phyloP scores from a whole-genome alignment of 371 early-diverging fungal genomes.

The Umbelopsis sp. region DNA sequence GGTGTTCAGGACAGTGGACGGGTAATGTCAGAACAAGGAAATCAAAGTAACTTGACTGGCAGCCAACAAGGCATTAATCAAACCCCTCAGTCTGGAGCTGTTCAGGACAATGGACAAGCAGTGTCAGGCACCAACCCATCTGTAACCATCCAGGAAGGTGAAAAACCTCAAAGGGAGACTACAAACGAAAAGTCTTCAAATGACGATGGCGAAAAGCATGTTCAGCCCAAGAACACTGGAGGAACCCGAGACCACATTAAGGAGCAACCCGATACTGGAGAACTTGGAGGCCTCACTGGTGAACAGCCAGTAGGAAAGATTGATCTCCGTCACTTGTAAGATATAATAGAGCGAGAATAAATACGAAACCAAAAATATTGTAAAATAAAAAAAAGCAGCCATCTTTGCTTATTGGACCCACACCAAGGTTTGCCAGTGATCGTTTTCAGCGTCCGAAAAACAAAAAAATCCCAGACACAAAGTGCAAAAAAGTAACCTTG shows the following conservation, averaged over 20 bases:
- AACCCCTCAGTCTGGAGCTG: no score
- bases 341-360: background rate
- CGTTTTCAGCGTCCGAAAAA: background rate
- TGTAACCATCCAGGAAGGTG: background rate
- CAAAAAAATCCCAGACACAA: background rate
- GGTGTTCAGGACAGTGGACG: no score
- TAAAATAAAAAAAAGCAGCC: background rate
- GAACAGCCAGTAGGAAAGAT: conserved; percentile 41
- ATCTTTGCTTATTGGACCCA: background rate
- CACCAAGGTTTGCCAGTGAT: background rate
- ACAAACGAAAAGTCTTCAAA: background rate
- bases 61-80: no score
- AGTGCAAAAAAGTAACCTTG: no score
- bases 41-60: no score
- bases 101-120: no score
- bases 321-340: conserved; percentile 31
- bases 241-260: conserved; percentile 33
- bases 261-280: conserved; percentile 29
- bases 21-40: no score
- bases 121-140: background rate
- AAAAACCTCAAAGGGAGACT: background rate
- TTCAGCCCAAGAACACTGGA: conserved; percentile 29
- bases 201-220: background rate
- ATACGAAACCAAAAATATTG: no score
- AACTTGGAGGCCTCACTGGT: conserved; percentile 35